A percentile compares a stretch with the other conserved stretches of the same genome.
These are phyloP conservation scores for Chlamydomonas sp. DNA, from an alignment of 139 green algal genomes.

Conservation along the genomic window DNA sequence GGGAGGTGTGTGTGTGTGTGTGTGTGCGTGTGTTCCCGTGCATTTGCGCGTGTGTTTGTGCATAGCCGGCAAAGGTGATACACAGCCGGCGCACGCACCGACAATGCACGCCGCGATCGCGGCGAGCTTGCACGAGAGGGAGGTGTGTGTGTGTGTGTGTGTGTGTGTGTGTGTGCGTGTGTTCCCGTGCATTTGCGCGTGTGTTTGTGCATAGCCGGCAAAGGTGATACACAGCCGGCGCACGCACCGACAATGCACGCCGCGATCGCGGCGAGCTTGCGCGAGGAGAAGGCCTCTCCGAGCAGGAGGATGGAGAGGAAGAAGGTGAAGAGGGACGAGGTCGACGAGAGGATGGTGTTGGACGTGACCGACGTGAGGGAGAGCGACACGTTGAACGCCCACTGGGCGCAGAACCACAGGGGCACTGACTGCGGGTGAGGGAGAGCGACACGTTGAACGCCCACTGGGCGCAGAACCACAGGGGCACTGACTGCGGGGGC, in stretches of 20 bases:
- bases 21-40: too few relatives aligned
- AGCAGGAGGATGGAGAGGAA: conserved; percentile 40
- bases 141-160: too few relatives aligned
- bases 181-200: too few relatives aligned
- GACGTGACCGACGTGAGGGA: conserved; percentile 78
- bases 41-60: too few relatives aligned
- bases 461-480: conserved; percentile 90
- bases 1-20: too few relatives aligned
- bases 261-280: conserved; percentile 63
- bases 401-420: conserved; percentile 88
- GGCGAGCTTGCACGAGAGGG: too few relatives aligned
- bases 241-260: conserved; percentile 59
- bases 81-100: too few relatives aligned
- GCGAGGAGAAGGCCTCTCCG: conserved; percentile 39
- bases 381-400: conserved; percentile 83
- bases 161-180: too few relatives aligned
- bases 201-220: not conserved
- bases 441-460: conserved; percentile 82
- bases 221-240: too few relatives aligned
- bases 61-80: too few relatives aligned
- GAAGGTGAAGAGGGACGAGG: conserved; percentile 86
- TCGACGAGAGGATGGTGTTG: conserved; percentile 91
- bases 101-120: too few relatives aligned
- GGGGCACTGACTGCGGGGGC: conserved; percentile 72
- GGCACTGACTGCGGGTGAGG: conserved; percentile 73